Percentiles rank a stretch among this genome's conserved stretches.
Evolutionary conservation across 805 yeast species (phyloP).

Genomic region (Yamadazyma endophytica): DNA sequence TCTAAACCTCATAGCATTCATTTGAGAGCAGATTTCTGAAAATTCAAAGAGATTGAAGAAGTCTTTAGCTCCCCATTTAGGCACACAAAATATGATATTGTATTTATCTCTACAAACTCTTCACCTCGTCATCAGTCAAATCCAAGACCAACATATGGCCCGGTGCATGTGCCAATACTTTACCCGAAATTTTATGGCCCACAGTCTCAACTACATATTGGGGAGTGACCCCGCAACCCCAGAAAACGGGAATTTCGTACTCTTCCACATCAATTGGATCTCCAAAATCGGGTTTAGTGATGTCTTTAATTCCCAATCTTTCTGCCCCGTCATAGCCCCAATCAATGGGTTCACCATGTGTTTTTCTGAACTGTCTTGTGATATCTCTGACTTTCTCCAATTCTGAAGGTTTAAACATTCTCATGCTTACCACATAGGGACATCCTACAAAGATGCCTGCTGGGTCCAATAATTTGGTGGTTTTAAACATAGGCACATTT

Average conservation of each 20-base stretch:
- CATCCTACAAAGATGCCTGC: slow-evolving; percentile 7
- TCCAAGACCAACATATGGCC: slow-evolving; percentile 35
- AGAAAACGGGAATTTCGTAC: slow-evolving; percentile 39
- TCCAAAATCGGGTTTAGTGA: slow-evolving; percentile 33
- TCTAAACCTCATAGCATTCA: too few species aligned
- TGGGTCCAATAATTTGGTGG: slow-evolving; percentile 5
- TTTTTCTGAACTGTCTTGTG: slow-evolving; percentile 21
- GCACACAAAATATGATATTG: too few species aligned
- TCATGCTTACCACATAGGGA: slow-evolving; percentile 39
- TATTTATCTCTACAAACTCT: too few species aligned
- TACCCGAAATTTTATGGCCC: slow-evolving; percentile 23
- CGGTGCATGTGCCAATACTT: slow-evolving; percentile 30
- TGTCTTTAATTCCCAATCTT: slow-evolving; percentile 29
- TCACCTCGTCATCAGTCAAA: slow-evolving; percentile 18
- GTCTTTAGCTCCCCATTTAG: too few species aligned
- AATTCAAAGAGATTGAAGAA: too few species aligned
- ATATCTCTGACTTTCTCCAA: slow-evolving; percentile 25
- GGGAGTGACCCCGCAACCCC: slow-evolving; percentile 45
- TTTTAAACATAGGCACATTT: slow-evolving; percentile 7
- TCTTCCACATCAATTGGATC: slow-evolving; percentile 22
- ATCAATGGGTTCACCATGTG: slow-evolving; percentile 41
- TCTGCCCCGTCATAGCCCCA: slow-evolving; percentile 37
- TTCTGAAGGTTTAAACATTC: slow-evolving; percentile 29
- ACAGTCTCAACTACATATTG: slow-evolving; percentile 26
- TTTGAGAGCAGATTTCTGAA: too few species aligned